Evolutionary conservation across 1,284 basidiomycete species (phyloP).

Genomic region (Microbotryum scabiosae): DNA sequence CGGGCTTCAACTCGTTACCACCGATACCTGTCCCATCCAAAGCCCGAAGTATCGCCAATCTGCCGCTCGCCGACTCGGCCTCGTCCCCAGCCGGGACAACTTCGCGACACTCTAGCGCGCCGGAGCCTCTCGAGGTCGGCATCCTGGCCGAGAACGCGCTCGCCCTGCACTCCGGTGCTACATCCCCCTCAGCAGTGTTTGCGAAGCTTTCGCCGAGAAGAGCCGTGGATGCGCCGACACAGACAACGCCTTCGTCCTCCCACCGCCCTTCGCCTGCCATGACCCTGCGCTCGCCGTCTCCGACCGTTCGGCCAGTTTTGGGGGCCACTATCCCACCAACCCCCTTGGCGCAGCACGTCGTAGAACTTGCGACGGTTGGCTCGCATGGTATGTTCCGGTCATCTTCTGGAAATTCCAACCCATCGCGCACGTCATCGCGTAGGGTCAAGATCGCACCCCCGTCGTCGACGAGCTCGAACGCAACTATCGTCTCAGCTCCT

Average conservation of each 20-base stretch:
- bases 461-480: too few relatives aligned
- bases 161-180: too few relatives aligned
- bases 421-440: too few relatives aligned
- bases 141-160: neutral
- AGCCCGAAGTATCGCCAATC: slow-evolving; percentile 15
- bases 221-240: slow-evolving; percentile 3
- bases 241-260: slow-evolving; percentile 5
- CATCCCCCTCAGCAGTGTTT: neutral
- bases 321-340: neutral
- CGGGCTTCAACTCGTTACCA: slow-evolving; percentile 19
- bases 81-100: neutral
- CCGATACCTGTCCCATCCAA: slow-evolving; percentile 8
- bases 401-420: too few relatives aligned
- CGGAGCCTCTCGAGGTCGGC: neutral
- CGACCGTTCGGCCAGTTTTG: slow-evolving; percentile 8
- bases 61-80: neutral
- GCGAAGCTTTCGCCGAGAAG: neutral
- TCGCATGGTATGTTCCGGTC: too few relatives aligned
- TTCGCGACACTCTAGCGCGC: slow-evolving; percentile 1
- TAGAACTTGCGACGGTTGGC: too few relatives aligned
- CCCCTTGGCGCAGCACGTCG: too few relatives aligned
- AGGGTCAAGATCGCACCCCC: too few relatives aligned
- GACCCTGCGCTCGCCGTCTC: neutral
- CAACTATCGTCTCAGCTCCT: too few relatives aligned
- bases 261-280: slow-evolving; percentile 1